Percentiles rank a stretch among this genome's conserved stretches.
These are phyloP conservation scores for Paramecium biaurelia DNA, from an alignment of 73 alveolate species.

Conservation along the genomic window DNA sequence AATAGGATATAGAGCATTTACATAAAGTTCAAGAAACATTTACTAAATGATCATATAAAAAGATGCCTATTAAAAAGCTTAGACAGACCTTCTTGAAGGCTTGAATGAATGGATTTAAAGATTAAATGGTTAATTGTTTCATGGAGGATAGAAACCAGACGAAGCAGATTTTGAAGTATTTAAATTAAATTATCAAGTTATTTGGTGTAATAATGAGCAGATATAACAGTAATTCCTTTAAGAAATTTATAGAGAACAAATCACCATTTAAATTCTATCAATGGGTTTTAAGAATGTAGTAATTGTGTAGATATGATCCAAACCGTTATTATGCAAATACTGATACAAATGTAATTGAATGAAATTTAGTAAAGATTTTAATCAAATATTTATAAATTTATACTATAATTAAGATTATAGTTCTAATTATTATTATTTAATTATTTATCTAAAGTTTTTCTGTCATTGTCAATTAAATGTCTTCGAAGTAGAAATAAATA, in stretches of 20 bases:
- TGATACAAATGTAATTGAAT: too few species aligned
- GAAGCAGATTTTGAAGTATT: constrained; percentile 33
- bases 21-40: background rate
- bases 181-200: background rate
- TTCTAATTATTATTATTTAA: too few species aligned
- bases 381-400: background rate
- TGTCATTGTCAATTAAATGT: too few species aligned
- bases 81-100: background rate
- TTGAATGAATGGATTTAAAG: constrained; percentile 28
- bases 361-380: background rate
- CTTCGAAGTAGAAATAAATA: too few species aligned
- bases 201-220: constrained; percentile 36
- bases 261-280: background rate
- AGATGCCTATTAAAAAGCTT: background rate
- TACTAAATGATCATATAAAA: background rate
- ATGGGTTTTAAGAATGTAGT: constrained; percentile 25
- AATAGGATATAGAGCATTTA: background rate
- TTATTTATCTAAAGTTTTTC: too few species aligned
- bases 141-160: constrained; percentile 41
- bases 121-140: background rate
- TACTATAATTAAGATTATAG: too few species aligned
- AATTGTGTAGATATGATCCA: background rate
- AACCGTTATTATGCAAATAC: background rate
- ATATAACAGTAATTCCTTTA: constrained; percentile 22
- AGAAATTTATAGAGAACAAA: background rate